Conservation (phyloP, 2,329 filamentous ascomycete genomes). For the Verticillium tricorpus region DNA sequence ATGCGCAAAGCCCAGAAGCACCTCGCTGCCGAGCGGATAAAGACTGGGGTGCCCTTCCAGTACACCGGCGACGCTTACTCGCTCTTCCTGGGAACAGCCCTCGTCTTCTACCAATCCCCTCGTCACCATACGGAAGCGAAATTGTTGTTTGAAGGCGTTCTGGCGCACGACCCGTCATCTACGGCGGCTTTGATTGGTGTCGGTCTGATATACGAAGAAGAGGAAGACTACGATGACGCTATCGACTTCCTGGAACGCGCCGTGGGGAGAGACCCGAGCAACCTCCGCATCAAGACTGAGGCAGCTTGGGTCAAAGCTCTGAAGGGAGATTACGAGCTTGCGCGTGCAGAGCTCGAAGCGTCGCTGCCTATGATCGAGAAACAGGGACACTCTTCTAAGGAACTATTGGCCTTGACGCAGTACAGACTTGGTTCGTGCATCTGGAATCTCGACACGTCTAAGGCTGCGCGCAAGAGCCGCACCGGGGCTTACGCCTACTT, state of each 20-base stretch:
- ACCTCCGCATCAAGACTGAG: constrained; percentile 78
- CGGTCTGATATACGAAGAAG: constrained; percentile 87
- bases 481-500: constrained; percentile 81
- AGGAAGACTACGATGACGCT: constrained; percentile 80
- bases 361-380: constrained; percentile 65
- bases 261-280: constrained; percentile 64
- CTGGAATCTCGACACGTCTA: constrained; percentile 78
- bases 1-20: constrained; percentile 69
- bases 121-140: constrained; percentile 87
- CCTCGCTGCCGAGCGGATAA: constrained; percentile 54
- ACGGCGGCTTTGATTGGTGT: constrained; percentile 83
- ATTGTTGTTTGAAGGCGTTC: constrained; percentile 75
- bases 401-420: constrained; percentile 78
- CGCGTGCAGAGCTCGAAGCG: constrained; percentile 64
- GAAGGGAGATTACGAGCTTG: constrained; percentile 67
- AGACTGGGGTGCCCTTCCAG: constrained; percentile 64
- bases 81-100: constrained; percentile 74
- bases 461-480: constrained; percentile 71
- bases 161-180: constrained; percentile 69
- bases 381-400: constrained; percentile 52
- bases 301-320: constrained; percentile 89
- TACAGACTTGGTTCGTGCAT: constrained; percentile 84
- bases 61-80: constrained; percentile 72
- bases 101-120: constrained; percentile 87
- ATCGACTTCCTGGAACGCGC: constrained; percentile 77